Conservation (phyloP, 2,329 filamentous ascomycete species). For the Pseudonectria foliicola region DNA sequence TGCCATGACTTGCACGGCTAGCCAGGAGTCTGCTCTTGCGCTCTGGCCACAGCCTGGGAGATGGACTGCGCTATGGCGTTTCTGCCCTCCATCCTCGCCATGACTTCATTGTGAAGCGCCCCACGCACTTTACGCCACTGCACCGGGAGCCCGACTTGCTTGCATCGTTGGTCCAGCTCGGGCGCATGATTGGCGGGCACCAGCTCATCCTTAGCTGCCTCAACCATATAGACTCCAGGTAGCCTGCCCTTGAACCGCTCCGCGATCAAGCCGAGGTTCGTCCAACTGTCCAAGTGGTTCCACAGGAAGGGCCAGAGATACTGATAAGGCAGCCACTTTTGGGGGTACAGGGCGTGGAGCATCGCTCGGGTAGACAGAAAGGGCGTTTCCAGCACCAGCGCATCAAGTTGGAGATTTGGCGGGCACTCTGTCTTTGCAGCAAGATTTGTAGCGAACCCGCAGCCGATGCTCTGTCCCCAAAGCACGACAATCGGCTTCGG, state of each 20-base stretch:
- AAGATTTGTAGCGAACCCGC: slow-evolving; percentile 61
- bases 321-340: slow-evolving; percentile 72
- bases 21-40: slow-evolving; percentile 7
- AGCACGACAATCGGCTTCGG: slow-evolving; percentile 44
- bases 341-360: slow-evolving; percentile 66
- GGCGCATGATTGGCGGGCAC: slow-evolving; percentile 46
- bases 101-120: slow-evolving; percentile 52
- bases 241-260: slow-evolving; percentile 12
- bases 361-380: slow-evolving; percentile 65
- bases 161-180: slow-evolving; percentile 39
- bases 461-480: slow-evolving; percentile 74
- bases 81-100: slow-evolving; percentile 32
- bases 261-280: slow-evolving; percentile 40
- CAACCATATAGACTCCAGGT: slow-evolving; percentile 42
- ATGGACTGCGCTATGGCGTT: slow-evolving; percentile 21
- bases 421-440: slow-evolving; percentile 31
- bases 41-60: slow-evolving; percentile 15
- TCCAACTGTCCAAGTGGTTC: slow-evolving; percentile 51
- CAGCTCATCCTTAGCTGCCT: slow-evolving; percentile 52
- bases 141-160: slow-evolving; percentile 39
- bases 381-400: slow-evolving; percentile 67
- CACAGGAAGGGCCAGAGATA: slow-evolving; percentile 68
- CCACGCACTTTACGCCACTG: slow-evolving; percentile 36
- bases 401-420: slow-evolving; percentile 32
- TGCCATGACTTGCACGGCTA: slow-evolving; percentile 3